Base-by-base conservation (phyloP, 2,329 filamentous ascomycete genomes). In the Xylaria sp. region DNA sequence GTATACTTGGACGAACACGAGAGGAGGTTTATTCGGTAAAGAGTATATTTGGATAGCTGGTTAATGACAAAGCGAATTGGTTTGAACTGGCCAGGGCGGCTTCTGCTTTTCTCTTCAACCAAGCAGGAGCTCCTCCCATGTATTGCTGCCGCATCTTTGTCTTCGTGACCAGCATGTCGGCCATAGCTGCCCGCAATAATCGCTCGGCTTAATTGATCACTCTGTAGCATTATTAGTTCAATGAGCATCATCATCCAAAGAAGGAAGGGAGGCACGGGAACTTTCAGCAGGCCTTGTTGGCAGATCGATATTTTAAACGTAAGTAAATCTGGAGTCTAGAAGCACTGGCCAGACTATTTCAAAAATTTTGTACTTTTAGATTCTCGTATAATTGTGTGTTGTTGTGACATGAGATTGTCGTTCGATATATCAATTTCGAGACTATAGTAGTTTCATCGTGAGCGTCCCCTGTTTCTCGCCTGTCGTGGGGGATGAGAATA, bases 341-440 rank as follows among this genome's bases (percentile, higher is more conserved):
- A 11, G 17, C 27, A 39, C 45, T 44, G 13, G 20, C 27, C 29
- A 54, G 5, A 38, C 11, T 20, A 29, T 54, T 29, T 29, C 36
- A 25, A 22, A 10, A 31, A 7, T 3, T 42, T 51, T 10, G 36
- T 55, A 27, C 11, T 17, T 57, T 53, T 36, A 20, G 20, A 49
- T 42, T 51, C 11, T 22, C 38, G 49, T 51, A 36, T 20, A 27
- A 61, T 54, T 22, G 39, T 53, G 38, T 44, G 42, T 56, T 10
- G 38, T 65, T 44, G 44, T 61, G 61, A 61, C 55, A 67, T 65
- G 44, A 66, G 42, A 63, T 60, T 61, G 53, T 61, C 50, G 53
- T 65, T 66, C 59, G 50, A 58, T 63, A 63, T 66, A 61, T 55
- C 63, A 63, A 66, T 63, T 63, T 63, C 36, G 63, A 61, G 44